phyloP scores from a whole-genome alignment of 257 asterid species.

The Solanum pimpinellifolium region DNA sequence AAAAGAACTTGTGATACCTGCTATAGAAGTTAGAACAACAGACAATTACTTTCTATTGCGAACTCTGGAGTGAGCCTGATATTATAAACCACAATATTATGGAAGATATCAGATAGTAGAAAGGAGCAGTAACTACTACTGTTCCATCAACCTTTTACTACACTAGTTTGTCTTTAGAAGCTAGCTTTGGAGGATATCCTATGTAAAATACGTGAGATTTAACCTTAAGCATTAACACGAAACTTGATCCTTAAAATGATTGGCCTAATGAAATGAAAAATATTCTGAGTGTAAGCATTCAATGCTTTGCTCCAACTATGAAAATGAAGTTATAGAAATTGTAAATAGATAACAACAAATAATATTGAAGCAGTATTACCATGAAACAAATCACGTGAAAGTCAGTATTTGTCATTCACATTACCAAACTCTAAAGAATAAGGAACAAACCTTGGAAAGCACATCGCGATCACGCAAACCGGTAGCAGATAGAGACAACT shows the following conservation, averaged over 20 bases:
- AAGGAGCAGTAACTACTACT: neutral
- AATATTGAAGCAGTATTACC: neutral
- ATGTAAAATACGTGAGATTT: neutral
- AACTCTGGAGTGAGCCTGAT: neutral
- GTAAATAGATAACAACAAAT: neutral
- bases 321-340: neutral
- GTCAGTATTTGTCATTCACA: neutral
- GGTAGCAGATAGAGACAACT: slow-evolving; percentile 85
- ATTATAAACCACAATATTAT: neutral
- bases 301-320: neutral
- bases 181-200: neutral
- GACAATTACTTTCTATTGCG: neutral
- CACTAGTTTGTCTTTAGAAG: neutral
- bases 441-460: slow-evolving; percentile 80
- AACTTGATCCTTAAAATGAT: neutral
- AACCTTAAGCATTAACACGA: neutral
- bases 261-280: neutral
- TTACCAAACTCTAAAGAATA: neutral
- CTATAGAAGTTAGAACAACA: neutral
- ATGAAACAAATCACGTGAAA: neutral
- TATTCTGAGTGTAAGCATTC: neutral
- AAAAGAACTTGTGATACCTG: neutral
- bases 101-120: neutral
- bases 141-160: neutral
- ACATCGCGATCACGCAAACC: slow-evolving; percentile 78